phyloP scores from a whole-genome alignment of 2,329 filamentous ascomycete genomes.

The Aureobasidium vineae region DNA sequence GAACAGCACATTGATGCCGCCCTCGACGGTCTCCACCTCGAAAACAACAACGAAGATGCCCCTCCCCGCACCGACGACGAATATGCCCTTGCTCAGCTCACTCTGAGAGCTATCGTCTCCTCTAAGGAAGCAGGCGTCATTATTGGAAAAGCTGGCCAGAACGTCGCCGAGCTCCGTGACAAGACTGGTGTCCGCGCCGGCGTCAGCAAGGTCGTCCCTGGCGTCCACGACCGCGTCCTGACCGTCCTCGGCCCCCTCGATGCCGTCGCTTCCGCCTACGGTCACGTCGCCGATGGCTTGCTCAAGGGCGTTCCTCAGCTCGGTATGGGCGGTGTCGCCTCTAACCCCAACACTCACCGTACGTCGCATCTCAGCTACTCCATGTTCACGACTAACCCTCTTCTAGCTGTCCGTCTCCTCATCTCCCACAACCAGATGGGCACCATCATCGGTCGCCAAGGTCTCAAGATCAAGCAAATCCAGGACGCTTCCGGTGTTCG shows the following conservation, averaged over 20 bases:
- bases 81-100: constrained; percentile 88
- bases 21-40: constrained; percentile 43
- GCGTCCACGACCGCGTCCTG: constrained; percentile 93
- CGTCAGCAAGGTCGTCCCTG: constrained; percentile 97
- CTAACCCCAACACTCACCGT: constrained; percentile 92
- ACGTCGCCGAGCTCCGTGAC: constrained; percentile 93
- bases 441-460: constrained; percentile 95
- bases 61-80: constrained; percentile 96
- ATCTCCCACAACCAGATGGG: constrained; percentile 99
- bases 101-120: constrained; percentile 93
- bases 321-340: constrained; percentile 90
- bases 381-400: constrained; percentile 31
- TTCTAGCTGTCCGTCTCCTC: constrained; percentile 85
- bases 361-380: constrained; percentile 47
- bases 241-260: constrained; percentile 91
- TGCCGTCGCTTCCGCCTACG: constrained; percentile 86
- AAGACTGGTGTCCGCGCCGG: constrained; percentile 98
- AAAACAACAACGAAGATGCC: constrained; percentile 59
- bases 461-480: constrained; percentile 99
- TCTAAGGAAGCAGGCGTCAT: constrained; percentile 99
- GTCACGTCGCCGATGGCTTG: constrained; percentile 85
- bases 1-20: constrained; percentile 40
- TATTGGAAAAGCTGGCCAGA: constrained; percentile 98
- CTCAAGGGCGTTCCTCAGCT: constrained; percentile 91
- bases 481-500: constrained; percentile 95